Conservation (phyloP, 2,329 filamentous ascomycete genomes). For the Sporothrix pseudoabietina region DNA sequence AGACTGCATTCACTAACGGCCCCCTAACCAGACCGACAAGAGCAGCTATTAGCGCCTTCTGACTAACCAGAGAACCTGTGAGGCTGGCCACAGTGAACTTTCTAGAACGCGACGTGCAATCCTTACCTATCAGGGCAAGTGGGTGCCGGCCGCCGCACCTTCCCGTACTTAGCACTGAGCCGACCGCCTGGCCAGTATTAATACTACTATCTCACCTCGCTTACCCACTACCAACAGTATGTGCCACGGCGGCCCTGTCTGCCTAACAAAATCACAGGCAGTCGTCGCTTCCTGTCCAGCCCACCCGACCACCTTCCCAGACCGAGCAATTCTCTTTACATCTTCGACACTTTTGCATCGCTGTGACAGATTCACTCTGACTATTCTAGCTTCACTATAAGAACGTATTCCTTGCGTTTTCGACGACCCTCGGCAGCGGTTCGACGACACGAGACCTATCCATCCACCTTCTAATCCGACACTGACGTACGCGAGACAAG, state of each 20-base stretch:
- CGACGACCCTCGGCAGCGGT: not conserved
- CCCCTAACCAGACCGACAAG: not conserved
- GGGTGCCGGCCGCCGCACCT: conserved; percentile 1
- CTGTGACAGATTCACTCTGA: not conserved
- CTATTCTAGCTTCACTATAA: not conserved
- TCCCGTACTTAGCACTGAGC: conserved; percentile 13
- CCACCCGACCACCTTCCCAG: conserved; percentile 16
- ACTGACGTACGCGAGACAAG: not conserved
- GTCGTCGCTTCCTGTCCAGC: not conserved
- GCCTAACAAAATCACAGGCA: conserved; percentile 19
- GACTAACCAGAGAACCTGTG: conserved; percentile 10
- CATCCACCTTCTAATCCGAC: not conserved
- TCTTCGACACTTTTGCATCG: not conserved
- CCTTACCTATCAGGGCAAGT: conserved; percentile 21
- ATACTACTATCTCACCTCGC: not conserved
- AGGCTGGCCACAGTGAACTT: conserved; percentile 33
- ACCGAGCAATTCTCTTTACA: not conserved
- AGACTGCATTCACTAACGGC: not conserved
- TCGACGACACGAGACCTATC: not conserved
- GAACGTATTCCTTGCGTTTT: not conserved
- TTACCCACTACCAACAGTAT: not conserved
- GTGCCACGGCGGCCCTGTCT: conserved; percentile 10
- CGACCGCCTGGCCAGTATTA: not conserved
- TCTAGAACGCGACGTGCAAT: conserved; percentile 33
- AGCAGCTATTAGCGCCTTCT: conserved; percentile 9